Conservation (phyloP, 192 early-diverging fungal species). For the Chytriomyces sp. region DNA sequence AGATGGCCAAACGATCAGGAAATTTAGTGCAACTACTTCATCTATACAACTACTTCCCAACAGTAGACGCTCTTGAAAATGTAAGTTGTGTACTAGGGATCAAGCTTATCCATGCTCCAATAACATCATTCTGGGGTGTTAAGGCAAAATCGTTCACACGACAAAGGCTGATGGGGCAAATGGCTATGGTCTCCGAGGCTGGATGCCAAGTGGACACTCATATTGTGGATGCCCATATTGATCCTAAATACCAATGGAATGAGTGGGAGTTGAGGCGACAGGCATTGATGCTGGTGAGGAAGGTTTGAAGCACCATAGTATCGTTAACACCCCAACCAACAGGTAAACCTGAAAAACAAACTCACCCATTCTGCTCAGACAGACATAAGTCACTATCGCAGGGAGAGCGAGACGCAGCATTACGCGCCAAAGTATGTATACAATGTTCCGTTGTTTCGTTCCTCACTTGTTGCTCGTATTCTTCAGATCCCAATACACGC, state of each 20-base stretch:
- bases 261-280: slow-evolving; percentile 61
- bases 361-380: slow-evolving; percentile 60
- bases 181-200: slow-evolving; percentile 56
- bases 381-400: slow-evolving; percentile 45
- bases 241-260: slow-evolving; percentile 64
- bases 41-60: slow-evolving; percentile 63
- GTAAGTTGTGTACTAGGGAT: too few relatives aligned
- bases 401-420: slow-evolving; percentile 61
- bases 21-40: slow-evolving; percentile 57
- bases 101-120: too few relatives aligned
- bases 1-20: slow-evolving; percentile 46
- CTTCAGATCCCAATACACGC: slow-evolving; percentile 40
- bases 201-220: slow-evolving; percentile 65
- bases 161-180: slow-evolving; percentile 54
- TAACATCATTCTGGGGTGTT: not conserved
- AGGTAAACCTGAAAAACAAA: slow-evolving; percentile 62
- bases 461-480: not conserved
- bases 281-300: slow-evolving; percentile 56
- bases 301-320: not conserved
- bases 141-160: slow-evolving; percentile 56
- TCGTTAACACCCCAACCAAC: not conserved
- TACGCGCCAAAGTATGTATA: slow-evolving; percentile 50
- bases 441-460: not conserved
- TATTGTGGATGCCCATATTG: slow-evolving; percentile 50
- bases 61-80: slow-evolving; percentile 60